A percentile compares a stretch with the other conserved stretches of the same genome.
Evolutionary conservation across 176 grass and related monocot species (phyloP).

Genomic region (Chloris gayana): DNA sequence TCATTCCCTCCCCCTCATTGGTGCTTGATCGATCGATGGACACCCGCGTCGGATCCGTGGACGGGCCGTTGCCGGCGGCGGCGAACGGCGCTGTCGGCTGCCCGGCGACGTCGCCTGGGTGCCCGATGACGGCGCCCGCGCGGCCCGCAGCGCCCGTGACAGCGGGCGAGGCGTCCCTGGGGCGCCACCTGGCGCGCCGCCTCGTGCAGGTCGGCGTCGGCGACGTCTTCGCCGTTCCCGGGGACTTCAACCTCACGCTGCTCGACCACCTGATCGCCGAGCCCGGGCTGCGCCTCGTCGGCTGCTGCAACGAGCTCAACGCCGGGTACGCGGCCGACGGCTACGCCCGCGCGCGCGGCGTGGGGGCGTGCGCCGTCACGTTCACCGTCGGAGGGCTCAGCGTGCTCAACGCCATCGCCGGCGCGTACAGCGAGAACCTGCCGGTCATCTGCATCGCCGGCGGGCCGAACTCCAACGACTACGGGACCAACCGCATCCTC

Average conservation of each 20-base stretch:
- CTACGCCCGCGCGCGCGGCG: conserved; percentile 71
- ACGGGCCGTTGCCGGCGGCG: conserved; percentile 25
- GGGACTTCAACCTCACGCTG: conserved; percentile 95
- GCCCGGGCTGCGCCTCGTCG: conserved; percentile 80
- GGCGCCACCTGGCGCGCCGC: conserved; percentile 72
- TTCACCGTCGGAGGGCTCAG: conserved; percentile 94
- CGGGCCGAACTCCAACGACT: conserved; percentile 88
- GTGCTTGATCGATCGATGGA: conserved; percentile 45
- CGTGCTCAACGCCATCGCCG: conserved; percentile 90
- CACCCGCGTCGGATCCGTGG: conserved; percentile 50
- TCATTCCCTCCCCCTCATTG: background rate
- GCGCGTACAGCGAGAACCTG: conserved; percentile 95
- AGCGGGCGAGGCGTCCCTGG: conserved; percentile 59
- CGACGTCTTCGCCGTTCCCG: conserved; percentile 90
- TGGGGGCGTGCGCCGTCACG: conserved; percentile 80
- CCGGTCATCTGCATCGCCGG: conserved; percentile 88
- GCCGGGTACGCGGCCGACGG: conserved; percentile 91
- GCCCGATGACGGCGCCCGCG: conserved; percentile 45
- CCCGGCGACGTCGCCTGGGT: conserved; percentile 44
- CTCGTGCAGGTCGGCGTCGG: conserved; percentile 73
- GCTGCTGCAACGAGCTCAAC: conserved; percentile 96
- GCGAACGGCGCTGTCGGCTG: conserved; percentile 46
- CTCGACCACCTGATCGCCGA: conserved; percentile 89
- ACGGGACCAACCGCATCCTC: conserved; percentile 88
- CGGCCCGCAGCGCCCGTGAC: background rate